Conservation (phyloP, 768 basidiomycete genomes). For the Tulasnella sp. region DNA sequence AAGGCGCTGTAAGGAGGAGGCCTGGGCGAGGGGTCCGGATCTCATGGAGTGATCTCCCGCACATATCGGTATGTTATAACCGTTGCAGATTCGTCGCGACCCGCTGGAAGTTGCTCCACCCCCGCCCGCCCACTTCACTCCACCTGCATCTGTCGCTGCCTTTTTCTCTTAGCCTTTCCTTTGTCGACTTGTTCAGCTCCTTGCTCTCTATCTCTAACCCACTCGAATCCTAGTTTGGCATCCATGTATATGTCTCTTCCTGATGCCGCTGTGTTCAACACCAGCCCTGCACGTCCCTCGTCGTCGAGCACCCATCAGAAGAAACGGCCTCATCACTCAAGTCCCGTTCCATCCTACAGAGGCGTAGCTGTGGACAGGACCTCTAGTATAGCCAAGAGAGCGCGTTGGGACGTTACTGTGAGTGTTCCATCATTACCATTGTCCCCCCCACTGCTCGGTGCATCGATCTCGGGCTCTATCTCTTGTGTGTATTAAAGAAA, state of each 20-base stretch:
- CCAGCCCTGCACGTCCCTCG: neutral
- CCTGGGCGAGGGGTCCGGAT: no score
- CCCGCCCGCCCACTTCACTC: no score
- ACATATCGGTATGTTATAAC: no score
- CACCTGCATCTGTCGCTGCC: no score
- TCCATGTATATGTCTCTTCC: neutral
- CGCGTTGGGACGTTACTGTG: conserved; percentile 12
- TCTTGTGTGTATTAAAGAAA: no score
- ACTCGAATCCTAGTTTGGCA: neutral
- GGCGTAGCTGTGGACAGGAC: conserved; percentile 2
- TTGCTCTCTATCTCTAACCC: neutral
- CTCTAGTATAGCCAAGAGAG: conserved; percentile 6
- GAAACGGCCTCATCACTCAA: conserved; percentile 11
- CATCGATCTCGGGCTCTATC: no score
- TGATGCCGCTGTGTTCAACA: neutral
- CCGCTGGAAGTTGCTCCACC: no score
- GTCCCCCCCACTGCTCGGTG: neutral
- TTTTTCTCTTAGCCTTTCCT: no score
- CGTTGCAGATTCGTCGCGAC: no score
- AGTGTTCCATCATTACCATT: neutral
- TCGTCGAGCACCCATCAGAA: neutral
- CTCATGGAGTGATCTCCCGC: no score
- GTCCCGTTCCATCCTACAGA: conserved; percentile 10
- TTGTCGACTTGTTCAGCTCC: neutral
- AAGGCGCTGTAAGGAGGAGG: no score